Percentiles rank a stretch among this genome's conserved stretches.
Evolutionary conservation across 2,329 filamentous ascomycete species (phyloP).

Genomic region (Trichoderma sp.): DNA sequence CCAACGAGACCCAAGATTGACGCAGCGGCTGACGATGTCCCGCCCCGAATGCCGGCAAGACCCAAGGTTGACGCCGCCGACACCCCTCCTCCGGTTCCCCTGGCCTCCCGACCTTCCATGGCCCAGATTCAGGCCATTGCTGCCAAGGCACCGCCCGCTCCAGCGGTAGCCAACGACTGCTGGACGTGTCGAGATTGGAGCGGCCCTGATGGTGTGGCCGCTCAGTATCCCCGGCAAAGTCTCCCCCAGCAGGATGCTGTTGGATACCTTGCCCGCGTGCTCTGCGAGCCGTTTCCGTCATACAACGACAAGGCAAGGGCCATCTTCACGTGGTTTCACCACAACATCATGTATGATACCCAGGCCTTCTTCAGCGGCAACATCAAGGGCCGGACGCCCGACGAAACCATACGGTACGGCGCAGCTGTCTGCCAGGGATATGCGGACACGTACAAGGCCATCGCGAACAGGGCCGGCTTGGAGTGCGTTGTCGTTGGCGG

Average conservation of each 20-base stretch:
- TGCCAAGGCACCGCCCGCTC: constrained; percentile 37
- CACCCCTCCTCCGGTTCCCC: constrained; percentile 55
- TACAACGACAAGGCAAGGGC: constrained; percentile 87
- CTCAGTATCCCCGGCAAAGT: constrained; percentile 71
- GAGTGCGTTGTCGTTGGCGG: constrained; percentile 74
- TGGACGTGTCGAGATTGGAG: constrained; percentile 88
- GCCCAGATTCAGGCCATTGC: constrained; percentile 54
- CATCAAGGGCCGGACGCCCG: constrained; percentile 67
- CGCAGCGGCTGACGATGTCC: constrained; percentile 28
- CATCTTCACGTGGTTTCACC: constrained; percentile 93
- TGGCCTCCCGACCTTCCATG: constrained; percentile 54
- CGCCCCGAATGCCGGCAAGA: constrained; percentile 17
- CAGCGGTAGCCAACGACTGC: constrained; percentile 53
- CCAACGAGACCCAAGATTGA: constrained; percentile 25
- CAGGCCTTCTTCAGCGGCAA: constrained; percentile 74
- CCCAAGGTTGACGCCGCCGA: constrained; percentile 30
- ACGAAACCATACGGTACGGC: constrained; percentile 73
- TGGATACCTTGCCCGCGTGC: constrained; percentile 72
- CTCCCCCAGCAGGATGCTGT: constrained; percentile 69
- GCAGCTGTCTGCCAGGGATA: constrained; percentile 92
- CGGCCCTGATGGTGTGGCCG: constrained; percentile 74
- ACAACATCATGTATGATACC: constrained; percentile 87
- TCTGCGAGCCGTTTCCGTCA: constrained; percentile 79
- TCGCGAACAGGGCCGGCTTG: constrained; percentile 78
- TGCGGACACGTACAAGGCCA: constrained; percentile 75